These are phyloP conservation scores for Tephrocybe sp. DNA, from an alignment of 768 basidiomycete genomes.

Conservation along the genomic window DNA sequence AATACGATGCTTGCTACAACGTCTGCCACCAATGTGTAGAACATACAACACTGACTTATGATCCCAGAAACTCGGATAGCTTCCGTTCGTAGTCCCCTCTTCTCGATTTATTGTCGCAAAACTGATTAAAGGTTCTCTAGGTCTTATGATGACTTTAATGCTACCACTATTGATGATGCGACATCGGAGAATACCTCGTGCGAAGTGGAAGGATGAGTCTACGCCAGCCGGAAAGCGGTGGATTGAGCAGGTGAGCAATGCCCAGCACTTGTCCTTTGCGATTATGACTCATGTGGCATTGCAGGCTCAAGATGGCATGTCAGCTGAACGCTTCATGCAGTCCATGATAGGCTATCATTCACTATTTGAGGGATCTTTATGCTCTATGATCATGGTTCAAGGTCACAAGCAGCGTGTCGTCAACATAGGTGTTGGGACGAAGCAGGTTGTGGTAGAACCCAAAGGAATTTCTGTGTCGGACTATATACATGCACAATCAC, in stretches of 20 bases:
- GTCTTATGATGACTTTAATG: slow-evolving; percentile 69
- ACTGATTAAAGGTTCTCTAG: slow-evolving; percentile 31
- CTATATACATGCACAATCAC: slow-evolving; percentile 72
- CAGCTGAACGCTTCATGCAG: slow-evolving; percentile 60
- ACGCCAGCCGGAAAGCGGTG: slow-evolving; percentile 70
- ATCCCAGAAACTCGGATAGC: slow-evolving; percentile 57
- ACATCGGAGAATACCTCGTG: slow-evolving; percentile 72
- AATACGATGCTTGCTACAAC: slow-evolving; percentile 67
- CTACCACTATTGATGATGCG: slow-evolving; percentile 84
- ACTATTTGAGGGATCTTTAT: slow-evolving; percentile 61
- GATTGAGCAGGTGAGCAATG: slow-evolving; percentile 66
- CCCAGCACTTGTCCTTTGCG: neutral
- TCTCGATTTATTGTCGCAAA: neutral
- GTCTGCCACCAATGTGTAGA: slow-evolving; percentile 61
- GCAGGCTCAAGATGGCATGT: slow-evolving; percentile 57
- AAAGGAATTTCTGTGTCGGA: slow-evolving; percentile 52
- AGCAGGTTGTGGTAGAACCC: slow-evolving; percentile 62
- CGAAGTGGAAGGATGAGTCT: slow-evolving; percentile 67
- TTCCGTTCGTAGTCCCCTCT: slow-evolving; percentile 51
- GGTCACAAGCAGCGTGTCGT: slow-evolving; percentile 71
- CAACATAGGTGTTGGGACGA: slow-evolving; percentile 80
- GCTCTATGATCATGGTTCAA: slow-evolving; percentile 86
- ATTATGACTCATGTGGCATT: slow-evolving; percentile 5
- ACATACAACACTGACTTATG: slow-evolving; percentile 50
- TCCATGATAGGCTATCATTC: slow-evolving; percentile 83